Percentiles rank a stretch among this genome's conserved stretches.
Evolutionary conservation across 257 asterid genomes (phyloP).

Genomic region (Solanum phureja): DNA sequence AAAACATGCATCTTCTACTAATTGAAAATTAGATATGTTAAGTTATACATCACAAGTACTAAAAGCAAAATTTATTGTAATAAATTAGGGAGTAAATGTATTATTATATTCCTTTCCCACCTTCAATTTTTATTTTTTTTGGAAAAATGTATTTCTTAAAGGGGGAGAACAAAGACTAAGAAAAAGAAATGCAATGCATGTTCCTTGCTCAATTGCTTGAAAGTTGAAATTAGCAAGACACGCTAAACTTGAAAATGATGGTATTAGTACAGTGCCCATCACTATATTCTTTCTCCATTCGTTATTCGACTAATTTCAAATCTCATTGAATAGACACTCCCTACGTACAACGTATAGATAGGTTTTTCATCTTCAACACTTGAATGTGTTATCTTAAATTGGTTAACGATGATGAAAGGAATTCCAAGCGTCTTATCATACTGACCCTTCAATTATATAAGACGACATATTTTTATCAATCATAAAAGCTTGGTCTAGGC

Average conservation of each 20-base stretch:
- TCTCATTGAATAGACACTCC: no score
- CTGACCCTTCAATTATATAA: neutral
- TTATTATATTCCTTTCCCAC: neutral
- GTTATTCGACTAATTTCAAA: neutral
- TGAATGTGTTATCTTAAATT: neutral
- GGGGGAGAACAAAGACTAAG: neutral
- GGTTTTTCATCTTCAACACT: neutral
- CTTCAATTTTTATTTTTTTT: neutral
- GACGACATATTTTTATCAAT: neutral
- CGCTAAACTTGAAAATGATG: neutral
- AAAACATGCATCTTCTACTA: neutral
- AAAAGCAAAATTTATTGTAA: neutral
- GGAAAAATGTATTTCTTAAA: neutral
- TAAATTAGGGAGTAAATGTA: neutral
- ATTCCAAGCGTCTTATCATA: neutral
- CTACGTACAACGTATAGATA: neutral
- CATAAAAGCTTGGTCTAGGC: neutral
- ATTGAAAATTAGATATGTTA: neutral
- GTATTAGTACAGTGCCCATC: neutral
- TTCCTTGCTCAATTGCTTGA: neutral
- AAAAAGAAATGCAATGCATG: neutral
- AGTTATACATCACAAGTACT: neutral
- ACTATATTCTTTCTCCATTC: no score
- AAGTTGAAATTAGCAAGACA: neutral
- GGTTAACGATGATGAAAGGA: rapidly evolving